These are phyloP conservation scores for Phytopythium montanum DNA, from an alignment of 352 stramenopile genomes.

Conservation along the genomic window DNA sequence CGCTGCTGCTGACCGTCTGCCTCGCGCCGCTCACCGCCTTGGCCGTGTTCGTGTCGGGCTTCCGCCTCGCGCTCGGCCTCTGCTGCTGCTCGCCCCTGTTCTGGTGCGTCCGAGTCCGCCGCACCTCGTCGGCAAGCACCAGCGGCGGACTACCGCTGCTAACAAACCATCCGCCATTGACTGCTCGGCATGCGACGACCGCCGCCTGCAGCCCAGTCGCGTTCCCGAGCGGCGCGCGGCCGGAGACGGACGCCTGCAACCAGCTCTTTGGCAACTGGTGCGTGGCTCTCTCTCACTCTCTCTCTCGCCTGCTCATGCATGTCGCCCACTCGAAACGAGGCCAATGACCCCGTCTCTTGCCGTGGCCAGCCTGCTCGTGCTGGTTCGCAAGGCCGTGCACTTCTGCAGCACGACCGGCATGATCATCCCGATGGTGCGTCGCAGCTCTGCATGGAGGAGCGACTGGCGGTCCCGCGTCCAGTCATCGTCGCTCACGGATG, in stretches of 20 bases:
- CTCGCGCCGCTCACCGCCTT: constrained; percentile 11
- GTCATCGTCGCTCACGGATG: no score
- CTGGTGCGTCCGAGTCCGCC: constrained; percentile 18
- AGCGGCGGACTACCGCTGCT: neutral
- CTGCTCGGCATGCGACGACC: no score
- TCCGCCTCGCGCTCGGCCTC: constrained; percentile 23
- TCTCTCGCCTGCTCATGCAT: neutral
- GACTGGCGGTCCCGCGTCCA: no score
- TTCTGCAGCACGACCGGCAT: constrained; percentile 20
- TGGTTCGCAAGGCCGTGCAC: constrained; percentile 20
- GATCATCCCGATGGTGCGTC: constrained; percentile 13
- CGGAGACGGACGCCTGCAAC: constrained; percentile 20
- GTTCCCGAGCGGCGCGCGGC: constrained; percentile 10
- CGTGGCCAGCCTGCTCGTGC: constrained; percentile 13
- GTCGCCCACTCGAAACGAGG: neutral
- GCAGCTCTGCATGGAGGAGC: neutral
- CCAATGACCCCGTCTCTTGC: neutral
- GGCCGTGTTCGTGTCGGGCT: constrained; percentile 19
- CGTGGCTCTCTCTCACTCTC: no score
- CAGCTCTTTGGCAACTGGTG: constrained; percentile 33
- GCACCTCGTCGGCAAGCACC: constrained; percentile 10
- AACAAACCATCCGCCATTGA: neutral
- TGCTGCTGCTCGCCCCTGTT: constrained; percentile 33
- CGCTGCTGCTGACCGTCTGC: no score
- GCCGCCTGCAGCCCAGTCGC: no score